These are phyloP conservation scores for Sclerotinia spermophila DNA, from an alignment of 2,329 filamentous ascomycete species.

Conservation along the genomic window DNA sequence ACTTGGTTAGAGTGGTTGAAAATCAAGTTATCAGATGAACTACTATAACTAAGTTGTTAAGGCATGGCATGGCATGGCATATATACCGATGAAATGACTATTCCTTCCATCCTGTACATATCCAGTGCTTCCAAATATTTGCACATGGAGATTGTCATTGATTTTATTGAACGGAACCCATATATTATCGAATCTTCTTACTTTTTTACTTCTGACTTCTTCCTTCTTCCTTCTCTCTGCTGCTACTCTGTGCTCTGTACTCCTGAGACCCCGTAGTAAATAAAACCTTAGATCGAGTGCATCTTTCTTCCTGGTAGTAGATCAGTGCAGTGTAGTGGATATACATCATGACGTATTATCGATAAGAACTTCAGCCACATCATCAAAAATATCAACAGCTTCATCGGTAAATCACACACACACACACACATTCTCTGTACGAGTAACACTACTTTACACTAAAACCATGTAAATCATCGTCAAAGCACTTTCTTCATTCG, in stretches of 20 bases:
- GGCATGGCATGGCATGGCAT: no score
- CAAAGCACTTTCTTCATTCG: background rate
- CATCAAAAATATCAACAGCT: background rate
- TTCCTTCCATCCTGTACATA: no score
- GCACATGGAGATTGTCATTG: no score
- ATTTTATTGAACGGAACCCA: no score
- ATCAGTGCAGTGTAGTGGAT: background rate
- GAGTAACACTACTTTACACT: no score
- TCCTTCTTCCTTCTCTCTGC: no score
- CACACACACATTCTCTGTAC: no score
- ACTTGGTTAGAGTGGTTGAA: background rate
- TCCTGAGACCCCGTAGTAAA: no score
- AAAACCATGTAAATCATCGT: background rate
- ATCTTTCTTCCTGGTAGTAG: background rate
- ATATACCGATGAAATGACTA: no score
- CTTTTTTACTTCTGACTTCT: background rate
- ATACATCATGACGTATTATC: background rate
- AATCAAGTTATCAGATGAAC: background rate
- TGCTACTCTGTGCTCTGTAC: background rate
- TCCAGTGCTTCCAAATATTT: no score
- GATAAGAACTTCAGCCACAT: background rate
- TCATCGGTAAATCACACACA: background rate
- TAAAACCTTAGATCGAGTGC: background rate
- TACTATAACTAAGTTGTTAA: no score
- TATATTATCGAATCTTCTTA: no score